phyloP scores from a whole-genome alignment of 148 eudicot species.

The Nyssa sinensis region DNA sequence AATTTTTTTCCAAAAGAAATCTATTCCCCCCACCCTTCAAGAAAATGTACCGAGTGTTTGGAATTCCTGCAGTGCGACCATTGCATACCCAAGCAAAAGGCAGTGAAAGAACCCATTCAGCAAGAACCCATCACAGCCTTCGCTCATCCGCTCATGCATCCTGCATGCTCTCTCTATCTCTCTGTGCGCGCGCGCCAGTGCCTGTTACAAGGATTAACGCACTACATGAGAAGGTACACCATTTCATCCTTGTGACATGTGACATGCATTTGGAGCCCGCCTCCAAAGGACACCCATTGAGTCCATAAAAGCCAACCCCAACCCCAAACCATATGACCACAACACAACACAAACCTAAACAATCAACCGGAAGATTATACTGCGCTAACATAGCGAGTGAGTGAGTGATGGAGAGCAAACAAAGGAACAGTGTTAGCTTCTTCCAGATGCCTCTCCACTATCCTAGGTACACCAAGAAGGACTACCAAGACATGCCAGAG shows the following conservation, averaged over 20 bases:
- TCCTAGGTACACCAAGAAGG: conserved; percentile 64
- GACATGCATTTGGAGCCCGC: conserved; percentile 14
- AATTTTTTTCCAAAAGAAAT: too few relatives aligned
- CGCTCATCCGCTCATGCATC: neutral
- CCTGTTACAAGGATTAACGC: neutral
- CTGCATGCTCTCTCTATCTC: neutral
- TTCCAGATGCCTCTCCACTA: conserved; percentile 82
- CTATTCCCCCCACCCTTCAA: too few relatives aligned
- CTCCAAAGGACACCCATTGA: neutral
- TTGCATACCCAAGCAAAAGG: too few relatives aligned
- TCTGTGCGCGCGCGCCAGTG: neutral
- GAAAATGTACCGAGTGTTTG: too few relatives aligned
- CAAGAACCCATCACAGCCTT: neutral
- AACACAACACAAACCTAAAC: neutral
- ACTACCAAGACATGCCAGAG: conserved; percentile 59
- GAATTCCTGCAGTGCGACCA: too few relatives aligned
- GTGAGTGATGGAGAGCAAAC: conserved; percentile 7
- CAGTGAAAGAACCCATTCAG: too few relatives aligned
- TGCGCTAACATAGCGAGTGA: neutral
- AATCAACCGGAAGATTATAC: neutral
- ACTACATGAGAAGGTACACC: conserved; percentile 31
- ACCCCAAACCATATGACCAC: neutral
- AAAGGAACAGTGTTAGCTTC: conserved; percentile 4
- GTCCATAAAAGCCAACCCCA: neutral
- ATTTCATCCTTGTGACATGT: conserved; percentile 30